Evolutionary conservation across 1,284 basidiomycete genomes (phyloP).

Genomic region (Sanghuangporus sanghuang): DNA sequence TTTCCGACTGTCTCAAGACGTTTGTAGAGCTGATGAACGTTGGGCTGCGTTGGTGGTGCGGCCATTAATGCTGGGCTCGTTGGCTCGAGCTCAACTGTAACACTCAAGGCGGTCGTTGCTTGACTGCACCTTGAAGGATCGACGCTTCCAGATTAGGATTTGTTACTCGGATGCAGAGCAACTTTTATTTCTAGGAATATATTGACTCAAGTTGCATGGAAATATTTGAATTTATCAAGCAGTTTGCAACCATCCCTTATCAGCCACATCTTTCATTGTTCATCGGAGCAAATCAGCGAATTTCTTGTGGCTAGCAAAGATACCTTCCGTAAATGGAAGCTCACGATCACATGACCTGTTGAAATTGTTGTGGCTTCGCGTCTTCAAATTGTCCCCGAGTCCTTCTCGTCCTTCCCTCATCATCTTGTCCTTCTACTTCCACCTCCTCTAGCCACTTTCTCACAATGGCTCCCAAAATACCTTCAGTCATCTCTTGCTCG

Average conservation of each 20-base stretch:
- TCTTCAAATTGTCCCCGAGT: background rate
- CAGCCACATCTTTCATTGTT: too few relatives aligned
- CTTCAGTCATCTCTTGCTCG: slow-evolving; percentile 17
- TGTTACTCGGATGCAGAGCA: too few relatives aligned
- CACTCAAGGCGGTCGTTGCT: background rate
- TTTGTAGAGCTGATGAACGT: slow-evolving; percentile 42
- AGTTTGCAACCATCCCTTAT: too few relatives aligned
- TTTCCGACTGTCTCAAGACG: slow-evolving; percentile 75
- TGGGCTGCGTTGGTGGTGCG: slow-evolving; percentile 18
- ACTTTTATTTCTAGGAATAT: too few relatives aligned
- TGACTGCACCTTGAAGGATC: background rate
- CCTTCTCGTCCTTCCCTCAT: background rate
- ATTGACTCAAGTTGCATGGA: too few relatives aligned
- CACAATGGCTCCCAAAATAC: slow-evolving; percentile 23
- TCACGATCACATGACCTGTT: slow-evolving; percentile 3
- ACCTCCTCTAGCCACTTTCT: background rate
- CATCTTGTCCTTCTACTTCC: background rate
- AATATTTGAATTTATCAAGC: too few relatives aligned
- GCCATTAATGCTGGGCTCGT: background rate
- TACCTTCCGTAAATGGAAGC: background rate
- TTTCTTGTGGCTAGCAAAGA: background rate
- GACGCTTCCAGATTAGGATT: background rate
- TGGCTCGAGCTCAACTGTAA: background rate
- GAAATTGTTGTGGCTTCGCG: background rate
- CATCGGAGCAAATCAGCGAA: background rate